Percentiles rank a stretch among this genome's conserved stretches.
phyloP scores from a whole-genome alignment of 164 flowering plant species.

The Nelumbo lutea region DNA sequence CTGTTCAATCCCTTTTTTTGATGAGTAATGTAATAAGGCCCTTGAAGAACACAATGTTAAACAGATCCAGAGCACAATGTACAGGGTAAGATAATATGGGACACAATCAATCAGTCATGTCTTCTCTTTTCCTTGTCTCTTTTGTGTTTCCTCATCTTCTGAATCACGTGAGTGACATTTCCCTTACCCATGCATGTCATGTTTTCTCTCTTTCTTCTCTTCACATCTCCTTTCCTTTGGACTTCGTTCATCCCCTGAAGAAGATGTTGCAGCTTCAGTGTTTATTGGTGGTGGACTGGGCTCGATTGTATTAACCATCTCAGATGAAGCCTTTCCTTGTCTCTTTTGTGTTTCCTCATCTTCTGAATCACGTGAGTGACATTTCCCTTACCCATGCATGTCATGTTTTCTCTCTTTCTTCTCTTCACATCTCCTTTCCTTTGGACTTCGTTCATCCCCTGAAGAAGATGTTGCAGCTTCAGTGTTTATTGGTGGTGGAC shows the following conservation, averaged over 20 bases:
- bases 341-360: constrained; percentile 55
- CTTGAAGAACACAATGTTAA: background rate
- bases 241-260: constrained; percentile 42
- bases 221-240: constrained; percentile 49
- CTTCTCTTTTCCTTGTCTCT: constrained; percentile 62
- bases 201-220: constrained; percentile 40
- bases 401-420: constrained; percentile 34
- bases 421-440: constrained; percentile 57
- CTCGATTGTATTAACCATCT: constrained; percentile 11
- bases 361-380: constrained; percentile 52
- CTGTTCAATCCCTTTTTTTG: no score
- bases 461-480: constrained; percentile 20
- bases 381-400: constrained; percentile 39
- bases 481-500: constrained; percentile 12
- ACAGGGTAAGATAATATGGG: background rate
- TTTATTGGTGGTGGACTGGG: constrained; percentile 16
- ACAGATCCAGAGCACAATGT: background rate
- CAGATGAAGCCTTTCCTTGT: constrained; percentile 30
- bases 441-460: constrained; percentile 42
- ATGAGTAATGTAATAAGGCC: background rate
- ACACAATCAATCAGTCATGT: constrained; percentile 54
- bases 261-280: constrained; percentile 16
- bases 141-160: constrained; percentile 56
- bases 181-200: constrained; percentile 35
- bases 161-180: constrained; percentile 52